Base-by-base conservation (phyloP, 2,329 filamentous ascomycete genomes). In the Reticulascus tulasneorum region DNA sequence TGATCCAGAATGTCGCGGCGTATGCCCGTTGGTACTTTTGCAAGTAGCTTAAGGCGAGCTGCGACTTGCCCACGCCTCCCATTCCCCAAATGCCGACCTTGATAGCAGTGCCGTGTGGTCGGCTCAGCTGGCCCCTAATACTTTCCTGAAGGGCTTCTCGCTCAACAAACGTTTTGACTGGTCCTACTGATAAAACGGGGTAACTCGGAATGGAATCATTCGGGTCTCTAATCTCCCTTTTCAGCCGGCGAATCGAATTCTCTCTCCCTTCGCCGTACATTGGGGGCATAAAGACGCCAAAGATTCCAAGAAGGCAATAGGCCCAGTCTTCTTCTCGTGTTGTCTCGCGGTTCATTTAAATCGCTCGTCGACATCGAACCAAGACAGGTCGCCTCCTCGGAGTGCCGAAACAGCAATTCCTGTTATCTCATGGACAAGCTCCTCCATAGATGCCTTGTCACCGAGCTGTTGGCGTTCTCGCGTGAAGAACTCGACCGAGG, bases 291-390 rank as follows among this genome's bases (percentile, higher is more conserved):
- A 44, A 47, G 0, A 60, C 37, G 6, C 41, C 46, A 8, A 60
- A 55, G 6, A 58, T 35, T 0, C 56, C 57, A 3, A 59, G 35
- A 0, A 60, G 35, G 7, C 44, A 53, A 27, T 58, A 59, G 0
- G 55, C 50, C 3, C 28, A 16, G 27, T 60, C 51, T 30, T 58
- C 47, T 19, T 31, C 16, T 10, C 47, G 44, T 1, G 33, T 51
- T 2, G 48, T 56, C 21, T 44, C 12, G 11, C 55, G 38, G 52
- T 50, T 55, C 54, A 58, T 4, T 49, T 51, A 42, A 57, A 49
- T 17, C 51, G 45, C 6, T 42, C 26, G 6, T 51, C 48, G 8
- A 55, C 31, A 24, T 35, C 13, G 29, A 47, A 45, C 18, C 35
- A 13, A 5, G 32, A 28, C 10, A 49, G 30, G 27, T 34, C 21